These are phyloP conservation scores for Staphylotrichum tortipilum DNA, from an alignment of 495 filamentous ascomycete species.

Conservation along the genomic window DNA sequence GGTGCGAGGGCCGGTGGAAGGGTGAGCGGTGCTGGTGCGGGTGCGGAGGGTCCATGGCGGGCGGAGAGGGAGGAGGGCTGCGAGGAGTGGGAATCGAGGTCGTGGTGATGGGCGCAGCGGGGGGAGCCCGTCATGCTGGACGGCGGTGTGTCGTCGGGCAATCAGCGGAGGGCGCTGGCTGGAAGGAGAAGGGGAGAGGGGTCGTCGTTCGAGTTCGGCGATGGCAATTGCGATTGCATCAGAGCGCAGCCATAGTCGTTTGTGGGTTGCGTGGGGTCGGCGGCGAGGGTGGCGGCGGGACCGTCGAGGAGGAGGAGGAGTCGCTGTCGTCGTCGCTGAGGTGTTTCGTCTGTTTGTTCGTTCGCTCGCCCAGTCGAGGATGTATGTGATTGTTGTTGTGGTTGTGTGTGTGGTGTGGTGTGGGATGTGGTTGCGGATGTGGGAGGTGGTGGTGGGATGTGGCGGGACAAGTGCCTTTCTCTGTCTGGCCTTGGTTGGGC, in stretches of 20 bases:
- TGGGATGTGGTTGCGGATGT: not conserved
- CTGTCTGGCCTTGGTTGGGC: not conserved
- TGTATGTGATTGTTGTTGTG: no score
- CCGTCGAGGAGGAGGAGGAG: no score
- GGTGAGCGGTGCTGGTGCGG: slow-evolving; percentile 22
- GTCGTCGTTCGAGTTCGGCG: not conserved
- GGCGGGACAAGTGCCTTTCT: not conserved
- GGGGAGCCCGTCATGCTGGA: slow-evolving; percentile 26
- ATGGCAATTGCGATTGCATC: slow-evolving; percentile 13
- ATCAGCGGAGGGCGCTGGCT: slow-evolving; percentile 2
- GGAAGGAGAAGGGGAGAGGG: no score
- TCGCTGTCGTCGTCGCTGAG: no score
- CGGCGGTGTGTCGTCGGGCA: slow-evolving; percentile 7
- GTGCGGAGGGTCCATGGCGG: slow-evolving; percentile 31
- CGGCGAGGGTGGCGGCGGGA: no score
- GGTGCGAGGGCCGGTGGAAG: slow-evolving; percentile 27
- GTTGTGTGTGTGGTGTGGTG: no score
- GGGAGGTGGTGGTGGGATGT: not conserved
- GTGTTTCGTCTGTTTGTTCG: no score
- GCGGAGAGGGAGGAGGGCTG: no score
- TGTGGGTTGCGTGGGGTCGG: no score
- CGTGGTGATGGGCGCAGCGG: slow-evolving; percentile 12
- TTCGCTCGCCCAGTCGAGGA: no score
- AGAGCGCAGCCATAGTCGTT: no score
- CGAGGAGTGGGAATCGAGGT: slow-evolving; percentile 16